Conservation (phyloP, 306 rosid genomes). For the Dryas drummondii region DNA sequence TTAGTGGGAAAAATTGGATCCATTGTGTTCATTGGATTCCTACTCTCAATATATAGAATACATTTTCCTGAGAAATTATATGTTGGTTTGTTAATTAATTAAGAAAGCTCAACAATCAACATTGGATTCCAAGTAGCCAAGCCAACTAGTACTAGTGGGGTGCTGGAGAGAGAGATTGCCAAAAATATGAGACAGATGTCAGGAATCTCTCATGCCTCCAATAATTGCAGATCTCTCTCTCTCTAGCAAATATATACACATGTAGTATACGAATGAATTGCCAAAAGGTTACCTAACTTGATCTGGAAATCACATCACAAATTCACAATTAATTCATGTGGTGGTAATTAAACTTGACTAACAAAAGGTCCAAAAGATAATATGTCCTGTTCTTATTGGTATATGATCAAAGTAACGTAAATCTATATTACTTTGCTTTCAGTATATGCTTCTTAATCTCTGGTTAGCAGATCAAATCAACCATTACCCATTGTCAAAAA, state of each 20-base stretch:
- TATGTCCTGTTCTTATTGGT: background rate
- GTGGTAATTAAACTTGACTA: background rate
- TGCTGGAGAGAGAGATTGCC: slow-evolving; percentile 21
- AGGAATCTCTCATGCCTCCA: slow-evolving; percentile 30
- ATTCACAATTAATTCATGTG: background rate
- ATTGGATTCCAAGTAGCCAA: slow-evolving; percentile 47
- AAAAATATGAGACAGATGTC: slow-evolving; percentile 33
- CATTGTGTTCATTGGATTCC: slow-evolving; percentile 7
- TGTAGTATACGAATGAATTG: background rate
- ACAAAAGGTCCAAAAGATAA: background rate
- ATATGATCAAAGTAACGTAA: background rate
- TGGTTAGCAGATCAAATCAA: background rate
- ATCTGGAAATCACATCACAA: slow-evolving; percentile 11
- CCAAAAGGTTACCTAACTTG: slow-evolving; percentile 13
- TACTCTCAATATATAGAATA: background rate
- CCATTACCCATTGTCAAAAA: background rate
- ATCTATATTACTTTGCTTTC: background rate
- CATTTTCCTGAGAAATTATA: slow-evolving; percentile 4
- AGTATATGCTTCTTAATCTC: background rate
- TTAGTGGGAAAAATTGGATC: background rate
- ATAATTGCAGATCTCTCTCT: slow-evolving; percentile 35
- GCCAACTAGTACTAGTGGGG: slow-evolving; percentile 29
- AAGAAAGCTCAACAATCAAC: slow-evolving; percentile 14
- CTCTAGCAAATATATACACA: background rate
- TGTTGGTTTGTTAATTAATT: background rate